Base-by-base conservation (phyloP, 1,284 basidiomycete species). In the Albatrellus sp. region DNA sequence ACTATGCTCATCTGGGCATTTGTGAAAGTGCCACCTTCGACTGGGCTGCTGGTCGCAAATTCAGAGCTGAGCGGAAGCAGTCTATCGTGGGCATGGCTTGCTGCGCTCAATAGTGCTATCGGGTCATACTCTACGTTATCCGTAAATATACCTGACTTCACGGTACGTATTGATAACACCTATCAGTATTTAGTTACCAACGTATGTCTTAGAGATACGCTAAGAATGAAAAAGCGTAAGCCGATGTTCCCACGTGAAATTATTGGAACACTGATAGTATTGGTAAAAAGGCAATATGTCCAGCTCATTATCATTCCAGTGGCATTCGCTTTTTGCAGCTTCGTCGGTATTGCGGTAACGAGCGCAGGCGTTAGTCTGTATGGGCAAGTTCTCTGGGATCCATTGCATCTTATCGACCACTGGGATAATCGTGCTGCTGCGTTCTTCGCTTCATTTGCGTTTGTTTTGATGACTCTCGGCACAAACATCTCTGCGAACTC, bases 401-500 rank as follows among this genome's bases (percentile, higher is more conserved):
- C 73, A 16, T 55, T 70, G 12, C 61, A 58, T 40, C 65, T 80
- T 42, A 75, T 85, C 52, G 72, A 81, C 58, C 67, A 66, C 40
- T 84, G 80, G 78, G 75, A 82, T 52, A 84, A 83, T 55, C 75
- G 86, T 33, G 76, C 83, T 0, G 85, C 82, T 1, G 77, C 80
- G 34, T 90, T 90, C 68, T 85, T 90, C 55, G 77, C 76, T 0
- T 67, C 79, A 0, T 74, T 84, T 56, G 67, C 72, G 17, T 88
- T 85, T 60, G 65, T 72, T 8, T 60, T 88, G 24, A 74, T 78
- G 13, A 80, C 78, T 13, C 64, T 86, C 41, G 83, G 82, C 19
- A 79, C 80, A 42, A 88, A 87, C 57, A 80, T 87, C 50, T 83
- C 76, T 35, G 79, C 78, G 8, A 82, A 88, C 61, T 80, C 77